These are phyloP conservation scores for Ganoderma lucidum DNA, from an alignment of 1,284 basidiomycete genomes.

Conservation along the genomic window DNA sequence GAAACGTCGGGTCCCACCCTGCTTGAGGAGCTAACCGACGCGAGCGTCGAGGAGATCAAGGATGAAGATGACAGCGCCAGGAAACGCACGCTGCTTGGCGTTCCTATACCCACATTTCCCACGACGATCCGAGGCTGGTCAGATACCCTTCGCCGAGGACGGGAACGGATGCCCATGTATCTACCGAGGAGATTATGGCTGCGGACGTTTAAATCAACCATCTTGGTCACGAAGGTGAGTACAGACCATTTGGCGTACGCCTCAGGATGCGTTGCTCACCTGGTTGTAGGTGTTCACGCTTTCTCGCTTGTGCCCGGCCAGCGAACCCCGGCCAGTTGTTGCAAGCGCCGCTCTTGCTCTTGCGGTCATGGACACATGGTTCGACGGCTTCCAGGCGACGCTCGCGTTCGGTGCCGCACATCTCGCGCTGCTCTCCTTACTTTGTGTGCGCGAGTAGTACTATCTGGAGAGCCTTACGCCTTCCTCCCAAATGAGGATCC, in stretches of 20 bases:
- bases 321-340: constrained; percentile 28
- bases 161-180: constrained; percentile 24
- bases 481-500: not conserved
- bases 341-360: constrained; percentile 42
- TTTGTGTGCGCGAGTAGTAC: constrained; percentile 25
- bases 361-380: constrained; percentile 55
- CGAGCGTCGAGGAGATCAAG: constrained; percentile 25
- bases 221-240: constrained; percentile 56
- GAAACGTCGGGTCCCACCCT: constrained; percentile 10
- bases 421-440: constrained; percentile 39
- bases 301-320: constrained; percentile 44
- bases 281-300: constrained; percentile 42
- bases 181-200: constrained; percentile 31
- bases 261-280: constrained; percentile 14
- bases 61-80: constrained; percentile 17
- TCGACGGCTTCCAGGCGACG: constrained; percentile 49
- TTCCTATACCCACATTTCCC: constrained; percentile 6
- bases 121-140: constrained; percentile 17
- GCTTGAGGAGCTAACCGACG: constrained; percentile 21
- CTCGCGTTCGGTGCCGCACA: constrained; percentile 50
- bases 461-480: not conserved
- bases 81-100: constrained; percentile 11
- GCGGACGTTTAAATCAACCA: constrained; percentile 40
- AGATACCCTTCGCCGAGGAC: constrained; percentile 16
- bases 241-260: not conserved